A percentile compares a stretch with the other conserved stretches of the same genome.
phyloP scores from a whole-genome alignment of 441 rosid species.

The Sinapis alba region DNA sequence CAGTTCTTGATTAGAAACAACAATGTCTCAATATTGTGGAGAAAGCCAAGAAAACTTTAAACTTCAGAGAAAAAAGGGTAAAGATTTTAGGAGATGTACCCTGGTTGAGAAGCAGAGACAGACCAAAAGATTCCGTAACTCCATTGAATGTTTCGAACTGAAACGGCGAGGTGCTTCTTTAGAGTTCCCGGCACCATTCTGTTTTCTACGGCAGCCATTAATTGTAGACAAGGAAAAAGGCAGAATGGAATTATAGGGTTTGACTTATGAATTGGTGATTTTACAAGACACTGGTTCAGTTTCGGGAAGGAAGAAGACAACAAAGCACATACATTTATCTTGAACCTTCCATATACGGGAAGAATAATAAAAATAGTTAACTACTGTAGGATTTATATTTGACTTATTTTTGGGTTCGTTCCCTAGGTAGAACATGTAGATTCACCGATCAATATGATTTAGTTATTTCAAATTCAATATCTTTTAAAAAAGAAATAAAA shows the following conservation, averaged over 20 bases:
- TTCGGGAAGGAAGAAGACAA: slow-evolving; percentile 22
- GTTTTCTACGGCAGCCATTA: slow-evolving; percentile 37
- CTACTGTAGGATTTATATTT: no score
- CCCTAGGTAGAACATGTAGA: no score
- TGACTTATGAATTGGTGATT: slow-evolving; percentile 12
- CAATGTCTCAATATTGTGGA: not conserved
- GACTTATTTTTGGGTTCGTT: no score
- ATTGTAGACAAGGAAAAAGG: slow-evolving; percentile 11
- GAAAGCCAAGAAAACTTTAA: not conserved
- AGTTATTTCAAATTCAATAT: no score
- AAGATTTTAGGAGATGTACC: slow-evolving; percentile 44
- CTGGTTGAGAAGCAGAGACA: slow-evolving; percentile 63
- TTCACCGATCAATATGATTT: no score
- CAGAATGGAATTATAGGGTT: slow-evolving; percentile 17
- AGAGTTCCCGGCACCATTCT: slow-evolving; percentile 49
- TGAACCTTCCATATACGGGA: slow-evolving; percentile 16
- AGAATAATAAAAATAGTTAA: not conserved
- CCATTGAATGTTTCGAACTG: slow-evolving; percentile 83
- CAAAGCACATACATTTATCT: slow-evolving; percentile 5
- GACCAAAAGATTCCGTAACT: slow-evolving; percentile 93
- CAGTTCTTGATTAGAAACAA: not conserved
- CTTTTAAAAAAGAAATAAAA: no score
- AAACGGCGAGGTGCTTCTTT: slow-evolving; percentile 74
- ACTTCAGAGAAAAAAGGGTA: not conserved
- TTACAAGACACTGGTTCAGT: slow-evolving; percentile 24